Conservation (phyloP, 805 yeast species). For the Cyberlindnera euphorbiae region DNA sequence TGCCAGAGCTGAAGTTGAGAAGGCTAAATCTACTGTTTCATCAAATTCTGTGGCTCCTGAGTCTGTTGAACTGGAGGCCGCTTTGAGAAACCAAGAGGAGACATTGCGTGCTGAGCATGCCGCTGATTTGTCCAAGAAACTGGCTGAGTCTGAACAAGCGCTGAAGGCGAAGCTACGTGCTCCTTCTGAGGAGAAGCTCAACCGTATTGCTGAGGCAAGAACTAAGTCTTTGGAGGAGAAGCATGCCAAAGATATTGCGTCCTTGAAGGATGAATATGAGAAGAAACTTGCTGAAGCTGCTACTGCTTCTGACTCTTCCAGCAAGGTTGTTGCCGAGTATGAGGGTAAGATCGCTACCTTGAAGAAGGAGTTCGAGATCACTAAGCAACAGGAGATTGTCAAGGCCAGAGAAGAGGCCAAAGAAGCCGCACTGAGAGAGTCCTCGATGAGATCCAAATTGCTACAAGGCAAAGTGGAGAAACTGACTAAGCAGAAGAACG, state of each 20-base stretch:
- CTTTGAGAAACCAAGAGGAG: slow-evolving; percentile 23
- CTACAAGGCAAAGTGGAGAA: slow-evolving; percentile 38
- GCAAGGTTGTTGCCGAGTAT: slow-evolving; percentile 24
- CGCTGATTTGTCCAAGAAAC: slow-evolving; percentile 18
- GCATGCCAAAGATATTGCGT: slow-evolving; percentile 26
- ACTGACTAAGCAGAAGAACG: slow-evolving; percentile 33
- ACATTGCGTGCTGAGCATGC: slow-evolving; percentile 25
- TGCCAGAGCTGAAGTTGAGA: slow-evolving; percentile 3
- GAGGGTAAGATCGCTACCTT: slow-evolving; percentile 28
- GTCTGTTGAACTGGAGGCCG: slow-evolving; percentile 11
- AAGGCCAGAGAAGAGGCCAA: slow-evolving; percentile 21
- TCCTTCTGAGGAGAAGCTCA: slow-evolving; percentile 33
- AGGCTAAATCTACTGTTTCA: not conserved
- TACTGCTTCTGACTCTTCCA: slow-evolving; percentile 8
- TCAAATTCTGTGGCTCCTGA: too few relatives aligned
- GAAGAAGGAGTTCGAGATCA: slow-evolving; percentile 27
- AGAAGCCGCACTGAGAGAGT: slow-evolving; percentile 26
- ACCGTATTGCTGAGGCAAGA: slow-evolving; percentile 21
- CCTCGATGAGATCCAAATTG: slow-evolving; percentile 35
- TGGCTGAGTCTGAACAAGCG: slow-evolving; percentile 23
- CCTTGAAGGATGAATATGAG: slow-evolving; percentile 26
- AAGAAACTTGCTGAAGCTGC: slow-evolving; percentile 23
- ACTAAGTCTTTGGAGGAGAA: slow-evolving; percentile 25
- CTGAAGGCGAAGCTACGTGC: slow-evolving; percentile 32
- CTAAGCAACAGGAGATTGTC: slow-evolving; percentile 16